Conservation (phyloP, 2,329 filamentous ascomycete genomes). For the Fusarium compactum region DNA sequence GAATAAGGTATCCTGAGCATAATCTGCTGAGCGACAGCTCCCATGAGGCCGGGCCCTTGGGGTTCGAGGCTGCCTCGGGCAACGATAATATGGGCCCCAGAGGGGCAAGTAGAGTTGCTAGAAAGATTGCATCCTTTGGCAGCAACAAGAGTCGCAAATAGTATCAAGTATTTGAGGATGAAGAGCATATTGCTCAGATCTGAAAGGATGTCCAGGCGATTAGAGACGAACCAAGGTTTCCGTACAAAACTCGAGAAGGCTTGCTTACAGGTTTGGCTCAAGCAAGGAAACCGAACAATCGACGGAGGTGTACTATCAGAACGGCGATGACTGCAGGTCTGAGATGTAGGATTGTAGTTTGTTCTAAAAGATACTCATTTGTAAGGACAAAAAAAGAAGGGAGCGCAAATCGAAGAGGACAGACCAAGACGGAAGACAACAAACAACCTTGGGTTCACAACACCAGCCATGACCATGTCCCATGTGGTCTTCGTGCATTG, state of each 20-base stretch:
- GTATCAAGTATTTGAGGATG: background rate
- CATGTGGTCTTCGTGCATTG: background rate
- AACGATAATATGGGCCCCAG: constrained; percentile 39
- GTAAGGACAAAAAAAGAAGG: background rate
- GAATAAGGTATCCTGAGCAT: constrained; percentile 21
- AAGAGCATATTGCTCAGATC: constrained; percentile 13
- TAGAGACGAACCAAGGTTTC: background rate
- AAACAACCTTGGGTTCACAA: background rate
- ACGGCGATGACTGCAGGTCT: background rate
- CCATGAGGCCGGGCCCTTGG: constrained; percentile 39
- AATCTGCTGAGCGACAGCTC: constrained; percentile 33
- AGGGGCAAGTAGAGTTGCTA: constrained; percentile 6
- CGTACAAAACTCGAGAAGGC: background rate
- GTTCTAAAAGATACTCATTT: background rate
- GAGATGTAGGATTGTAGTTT: too few species aligned
- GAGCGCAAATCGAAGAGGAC: background rate
- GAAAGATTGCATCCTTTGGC: background rate
- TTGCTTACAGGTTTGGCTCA: background rate
- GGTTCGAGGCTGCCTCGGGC: constrained; percentile 39
- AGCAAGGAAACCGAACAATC: background rate
- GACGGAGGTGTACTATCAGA: fast-evolving
- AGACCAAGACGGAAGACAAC: background rate
- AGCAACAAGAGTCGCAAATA: constrained; percentile 1
- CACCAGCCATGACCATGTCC: background rate
- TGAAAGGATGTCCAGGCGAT: too few species aligned